These are phyloP conservation scores for Collybia nuda DNA, from an alignment of 768 basidiomycete genomes.

Conservation along the genomic window DNA sequence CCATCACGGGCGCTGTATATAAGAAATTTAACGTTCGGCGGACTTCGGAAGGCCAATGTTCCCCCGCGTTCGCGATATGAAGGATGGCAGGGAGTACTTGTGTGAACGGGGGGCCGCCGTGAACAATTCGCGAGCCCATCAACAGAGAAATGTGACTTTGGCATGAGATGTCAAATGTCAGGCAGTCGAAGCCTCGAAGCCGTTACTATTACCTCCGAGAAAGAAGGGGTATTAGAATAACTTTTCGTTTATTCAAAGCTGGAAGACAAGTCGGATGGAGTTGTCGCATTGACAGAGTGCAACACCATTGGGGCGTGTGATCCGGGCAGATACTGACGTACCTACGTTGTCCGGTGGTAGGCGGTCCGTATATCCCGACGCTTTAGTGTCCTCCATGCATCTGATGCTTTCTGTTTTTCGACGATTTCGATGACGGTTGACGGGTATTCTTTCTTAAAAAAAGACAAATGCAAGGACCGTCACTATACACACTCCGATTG, in stretches of 20 bases:
- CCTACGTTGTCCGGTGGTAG: no score
- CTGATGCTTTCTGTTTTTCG: no score
- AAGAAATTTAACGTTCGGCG: constrained; percentile 9
- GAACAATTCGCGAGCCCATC: constrained; percentile 10
- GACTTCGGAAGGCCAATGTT: not conserved
- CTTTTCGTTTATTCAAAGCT: not conserved
- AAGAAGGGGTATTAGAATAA: not conserved
- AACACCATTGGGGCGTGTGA: constrained; percentile 1
- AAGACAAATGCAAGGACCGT: no score
- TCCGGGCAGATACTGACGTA: constrained; percentile 8
- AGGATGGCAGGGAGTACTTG: constrained; percentile 1
- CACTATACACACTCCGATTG: no score
- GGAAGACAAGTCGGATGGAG: not conserved
- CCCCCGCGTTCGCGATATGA: constrained; percentile 7
- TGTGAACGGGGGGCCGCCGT: constrained; percentile 3
- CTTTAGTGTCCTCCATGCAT: no score
- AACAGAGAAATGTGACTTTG: constrained; percentile 9
- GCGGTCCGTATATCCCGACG: no score
- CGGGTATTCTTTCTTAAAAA: no score
- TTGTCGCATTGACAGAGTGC: not conserved
- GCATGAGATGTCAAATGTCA: constrained; percentile 19
- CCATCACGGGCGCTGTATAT: constrained; percentile 6
- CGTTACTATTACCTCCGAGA: not conserved
- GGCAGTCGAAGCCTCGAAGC: constrained; percentile 3
- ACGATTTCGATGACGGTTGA: no score